Base-by-base conservation (phyloP, 176 grass and related monocot species). In the Phoenix dactylifera region DNA sequence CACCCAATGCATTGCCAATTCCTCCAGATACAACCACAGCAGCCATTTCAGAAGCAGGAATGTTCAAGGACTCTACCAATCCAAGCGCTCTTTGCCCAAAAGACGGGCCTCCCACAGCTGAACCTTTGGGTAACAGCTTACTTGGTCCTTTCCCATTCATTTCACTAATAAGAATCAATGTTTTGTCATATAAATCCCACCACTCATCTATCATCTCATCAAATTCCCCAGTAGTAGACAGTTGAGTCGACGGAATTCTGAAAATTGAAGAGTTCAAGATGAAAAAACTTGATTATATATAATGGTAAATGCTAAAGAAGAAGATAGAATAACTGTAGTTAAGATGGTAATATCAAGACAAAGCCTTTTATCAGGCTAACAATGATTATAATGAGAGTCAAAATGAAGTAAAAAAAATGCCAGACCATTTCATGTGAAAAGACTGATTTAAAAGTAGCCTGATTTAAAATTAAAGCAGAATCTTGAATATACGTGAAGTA, bases 1-100 rank as follows among this genome's bases (percentile, higher is more conserved):
- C 87, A 71, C 86, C 77, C 57, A 96, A 83, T 44, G 91, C 72
- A 17, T 71, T 84, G 62, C 80, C 70, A 59, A 96, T 87, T 55
- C 91, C 91, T 77, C 91, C 91, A 52, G 91, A 80, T 62, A 96
- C 86, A 79, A 96, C 91, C 63, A 87, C 91, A 72, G 91, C 86
- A 78, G 92, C 92, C 87, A 90, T 89, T 84, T 97, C 92, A 50
- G 92, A 83, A 75, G 92, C 92, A 18, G 92, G 92, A 58, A 97
- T 91, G 79, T 97, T 97, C 58, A 97, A 68, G 10, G 92, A 97
- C 72, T 97, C 92, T 57, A 97, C 92, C 63, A 97, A 76, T 57
- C 87, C 92, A 56, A 87, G 92, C 56, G 92, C 92, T 63, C 92
- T 87, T 79, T 97, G 92, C 19, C 86, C 72, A 23, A 97, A 82